Percentiles rank a stretch among this genome's conserved stretches.
phyloP scores from a whole-genome alignment of 2,329 filamentous ascomycete genomes.

The Fusarium sp. region DNA sequence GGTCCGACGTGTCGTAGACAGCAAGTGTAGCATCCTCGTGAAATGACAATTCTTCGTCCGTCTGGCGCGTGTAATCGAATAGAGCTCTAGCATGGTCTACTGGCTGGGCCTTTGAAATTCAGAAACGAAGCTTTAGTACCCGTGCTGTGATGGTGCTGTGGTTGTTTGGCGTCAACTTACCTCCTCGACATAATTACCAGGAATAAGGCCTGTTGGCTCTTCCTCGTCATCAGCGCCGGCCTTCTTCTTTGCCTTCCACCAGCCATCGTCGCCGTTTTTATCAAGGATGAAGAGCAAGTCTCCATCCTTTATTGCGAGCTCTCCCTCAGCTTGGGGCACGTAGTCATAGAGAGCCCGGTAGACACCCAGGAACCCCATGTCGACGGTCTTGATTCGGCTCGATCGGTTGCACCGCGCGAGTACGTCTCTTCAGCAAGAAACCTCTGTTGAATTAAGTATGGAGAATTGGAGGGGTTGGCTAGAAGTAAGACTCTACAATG shows the following conservation, averaged over 20 bases:
- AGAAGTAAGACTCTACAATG: conserved; percentile 26
- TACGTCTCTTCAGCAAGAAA: conserved; percentile 25
- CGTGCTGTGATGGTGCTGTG: not conserved
- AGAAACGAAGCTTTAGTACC: conserved; percentile 3
- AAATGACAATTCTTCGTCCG: conserved; percentile 97
- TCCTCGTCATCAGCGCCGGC: conserved; percentile 86
- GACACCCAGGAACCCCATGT: conserved; percentile 92
- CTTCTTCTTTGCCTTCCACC: conserved; percentile 98
- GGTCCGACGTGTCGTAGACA: conserved; percentile 90
- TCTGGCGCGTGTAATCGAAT: conserved; percentile 98
- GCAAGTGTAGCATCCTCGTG: conserved; percentile 84
- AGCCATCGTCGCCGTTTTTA: conserved; percentile 80
- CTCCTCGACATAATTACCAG: conserved; percentile 95
- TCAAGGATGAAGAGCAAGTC: conserved; percentile 90
- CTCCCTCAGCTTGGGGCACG: conserved; percentile 83
- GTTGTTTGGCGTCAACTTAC: conserved; percentile 56
- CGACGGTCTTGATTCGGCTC: conserved; percentile 37
- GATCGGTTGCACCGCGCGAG: conserved; percentile 36
- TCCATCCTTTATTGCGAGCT: conserved; percentile 85
- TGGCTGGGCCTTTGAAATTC: conserved; percentile 63
- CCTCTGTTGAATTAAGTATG: conserved; percentile 9
- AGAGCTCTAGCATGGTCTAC: conserved; percentile 83
- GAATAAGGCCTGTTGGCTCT: conserved; percentile 88
- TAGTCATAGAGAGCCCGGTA: conserved; percentile 95
- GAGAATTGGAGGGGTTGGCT: not conserved